Evolutionary conservation across 768 basidiomycete genomes (phyloP).

Genomic region (Leucocoprinus sp.): DNA sequence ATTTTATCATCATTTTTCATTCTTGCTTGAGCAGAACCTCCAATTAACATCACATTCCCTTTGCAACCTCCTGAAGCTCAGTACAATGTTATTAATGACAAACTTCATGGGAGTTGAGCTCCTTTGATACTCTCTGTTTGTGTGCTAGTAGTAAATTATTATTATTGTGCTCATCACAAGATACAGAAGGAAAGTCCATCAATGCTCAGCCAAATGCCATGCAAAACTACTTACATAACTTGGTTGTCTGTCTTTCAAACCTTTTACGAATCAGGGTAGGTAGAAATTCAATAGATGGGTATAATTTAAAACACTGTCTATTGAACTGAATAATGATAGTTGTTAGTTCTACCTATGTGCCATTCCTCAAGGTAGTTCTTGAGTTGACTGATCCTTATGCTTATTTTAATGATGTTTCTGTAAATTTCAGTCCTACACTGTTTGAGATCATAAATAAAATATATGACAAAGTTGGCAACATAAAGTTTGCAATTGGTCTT

Average conservation of each 20-base stretch:
- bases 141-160: neutral
- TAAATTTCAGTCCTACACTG: conserved; percentile 25
- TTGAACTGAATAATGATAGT: neutral
- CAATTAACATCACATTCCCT: conserved; percentile 21
- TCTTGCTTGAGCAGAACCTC: conserved; percentile 4
- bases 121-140: conserved; percentile 30
- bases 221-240: conserved; percentile 29
- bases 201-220: conserved; percentile 25
- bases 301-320: neutral
- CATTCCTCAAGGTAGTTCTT: conserved; percentile 20
- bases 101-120: conserved; percentile 31
- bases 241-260: conserved; percentile 23
- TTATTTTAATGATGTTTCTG: conserved; percentile 29
- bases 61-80: conserved; percentile 13
- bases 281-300: conserved; percentile 33
- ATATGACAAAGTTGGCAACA: conserved; percentile 25
- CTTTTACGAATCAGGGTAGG: conserved; percentile 30
- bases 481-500: conserved; percentile 27
- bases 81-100: conserved; percentile 23
- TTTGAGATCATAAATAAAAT: conserved; percentile 30
- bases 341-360: conserved; percentile 25
- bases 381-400: conserved; percentile 26
- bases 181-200: conserved; percentile 24
- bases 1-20: conserved; percentile 11
- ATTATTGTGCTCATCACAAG: neutral